Percentiles rank a stretch among this genome's conserved stretches.
These are phyloP conservation scores for Solioccasus polychromus DNA, from an alignment of 768 basidiomycete genomes.

Conservation along the genomic window DNA sequence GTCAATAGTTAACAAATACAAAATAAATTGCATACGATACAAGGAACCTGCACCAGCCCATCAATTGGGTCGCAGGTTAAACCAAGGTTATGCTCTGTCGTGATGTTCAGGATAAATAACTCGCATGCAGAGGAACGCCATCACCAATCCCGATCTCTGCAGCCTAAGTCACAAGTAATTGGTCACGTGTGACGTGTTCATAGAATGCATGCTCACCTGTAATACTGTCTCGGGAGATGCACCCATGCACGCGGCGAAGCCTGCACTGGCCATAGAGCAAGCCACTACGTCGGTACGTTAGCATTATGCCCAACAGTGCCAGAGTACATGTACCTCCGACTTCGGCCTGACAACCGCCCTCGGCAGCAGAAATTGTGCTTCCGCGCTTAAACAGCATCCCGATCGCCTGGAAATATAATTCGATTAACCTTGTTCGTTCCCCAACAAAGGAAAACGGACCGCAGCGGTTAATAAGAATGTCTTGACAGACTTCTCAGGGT, in stretches of 20 bases:
- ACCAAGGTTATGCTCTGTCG: conserved; percentile 76
- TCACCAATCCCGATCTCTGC: conserved; percentile 91
- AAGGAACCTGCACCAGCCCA: conserved; percentile 92
- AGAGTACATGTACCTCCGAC: conserved; percentile 65
- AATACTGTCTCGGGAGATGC: conserved; percentile 80
- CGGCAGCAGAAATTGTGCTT: conserved; percentile 95
- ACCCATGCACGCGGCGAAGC: conserved; percentile 94
- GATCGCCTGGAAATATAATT: conserved; percentile 52
- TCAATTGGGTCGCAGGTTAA: conserved; percentile 95
- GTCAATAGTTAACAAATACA: conserved; percentile 2
- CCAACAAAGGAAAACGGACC: conserved; percentile 40
- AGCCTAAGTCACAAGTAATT: conserved; percentile 44
- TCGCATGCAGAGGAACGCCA: conserved; percentile 9
- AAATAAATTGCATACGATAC: conserved; percentile 58
- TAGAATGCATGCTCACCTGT: conserved; percentile 44
- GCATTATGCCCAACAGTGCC: not conserved
- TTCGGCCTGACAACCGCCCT: conserved; percentile 94
- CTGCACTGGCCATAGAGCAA: conserved; percentile 93
- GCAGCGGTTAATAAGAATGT: conserved; percentile 90
- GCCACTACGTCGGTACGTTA: conserved; percentile 55
- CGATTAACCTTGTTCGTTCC: conserved; percentile 5
- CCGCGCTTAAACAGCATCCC: conserved; percentile 97
- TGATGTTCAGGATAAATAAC: conserved; percentile 6
- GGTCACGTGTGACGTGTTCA: not conserved
- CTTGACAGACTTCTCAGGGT: conserved; percentile 81